These are phyloP conservation scores for Plasmodiophora brassicae DNA, from an alignment of 208 protist species.

Conservation along the genomic window DNA sequence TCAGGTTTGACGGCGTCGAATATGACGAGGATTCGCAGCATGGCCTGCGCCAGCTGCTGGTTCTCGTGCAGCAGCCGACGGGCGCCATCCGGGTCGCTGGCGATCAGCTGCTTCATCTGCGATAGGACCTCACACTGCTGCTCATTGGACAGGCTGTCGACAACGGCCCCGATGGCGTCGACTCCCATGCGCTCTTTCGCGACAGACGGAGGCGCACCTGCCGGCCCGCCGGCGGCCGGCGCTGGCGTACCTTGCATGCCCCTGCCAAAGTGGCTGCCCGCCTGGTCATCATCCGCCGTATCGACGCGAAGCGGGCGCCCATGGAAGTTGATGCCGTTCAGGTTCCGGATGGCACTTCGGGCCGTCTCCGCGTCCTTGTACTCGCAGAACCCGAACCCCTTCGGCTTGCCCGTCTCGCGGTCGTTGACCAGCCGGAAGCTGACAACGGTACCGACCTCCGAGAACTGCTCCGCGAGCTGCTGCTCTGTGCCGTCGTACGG, in stretches of 20 bases:
- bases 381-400: not conserved
- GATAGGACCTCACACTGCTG: not conserved
- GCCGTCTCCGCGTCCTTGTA: conserved; percentile 9
- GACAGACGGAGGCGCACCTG: too few relatives aligned
- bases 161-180: not conserved
- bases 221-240: too few relatives aligned
- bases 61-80: not conserved
- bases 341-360: conserved; percentile 29
- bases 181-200: not conserved
- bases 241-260: too few relatives aligned
- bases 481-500: conserved; percentile 33
- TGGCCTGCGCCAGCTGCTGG: conserved; percentile 21
- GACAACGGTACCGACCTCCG: conserved; percentile 8
- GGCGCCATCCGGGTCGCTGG: not conserved
- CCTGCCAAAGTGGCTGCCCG: not conserved
- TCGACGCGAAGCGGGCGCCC: not conserved
- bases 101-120: not conserved
- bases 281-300: conserved; percentile 15
- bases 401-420: not conserved
- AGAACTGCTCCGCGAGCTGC: conserved; percentile 23
- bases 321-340: conserved; percentile 23
- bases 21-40: conserved; percentile 17
- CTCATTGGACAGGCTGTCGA: not conserved
- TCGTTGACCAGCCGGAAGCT: conserved; percentile 14
- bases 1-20: not conserved